Evolutionary conservation across 2,329 filamentous ascomycete genomes (phyloP), one percentile per base, ranked within the genome.

Genomic region (Talaromyces verruculosus): DNA sequence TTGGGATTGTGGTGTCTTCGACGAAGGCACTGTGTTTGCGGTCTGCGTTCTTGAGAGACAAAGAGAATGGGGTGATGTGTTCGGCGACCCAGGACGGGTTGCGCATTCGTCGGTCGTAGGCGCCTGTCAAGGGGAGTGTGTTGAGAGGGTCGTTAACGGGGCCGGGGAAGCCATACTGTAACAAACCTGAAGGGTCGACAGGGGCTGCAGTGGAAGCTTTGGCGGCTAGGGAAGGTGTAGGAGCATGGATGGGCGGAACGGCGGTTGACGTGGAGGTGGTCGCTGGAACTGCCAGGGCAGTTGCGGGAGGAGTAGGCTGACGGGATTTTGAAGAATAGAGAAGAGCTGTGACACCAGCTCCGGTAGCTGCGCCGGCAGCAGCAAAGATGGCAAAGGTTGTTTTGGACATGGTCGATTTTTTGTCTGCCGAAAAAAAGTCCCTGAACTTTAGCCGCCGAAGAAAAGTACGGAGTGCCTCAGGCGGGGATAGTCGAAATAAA

Each of bases 21-120:
- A 88, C 79, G 78, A 99, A 99, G 68, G 81, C 81, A 77, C 89
- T 93, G 84, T 94, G 84, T 78, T 92, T 91, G 74, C 95, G 89
- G 81, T 98, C 93, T 71, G 87, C 95, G 68, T 90, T 88, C 69
- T 88, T 88, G 61, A 84, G 77, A 3, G 89, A 84, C 15, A 99
- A 86, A 0, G 94, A 98, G 41, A 88, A 87, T 1, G 93, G 88
- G 0, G 95, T 99, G 79, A 99, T 97, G 83, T 99, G 95, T 83
- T 99, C 95, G 69, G 90, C 89, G 8, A 93, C 95, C 94, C 94
- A 99, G 77, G 91, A 86, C 35, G 95, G 95, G 80, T 99, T 99
- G 75, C 93, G 88, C 51, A 88, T 90, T 68, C 92, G 89, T 33
- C 95, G 92, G 81, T 99, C 94, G 85, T 90, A 99, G 72, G 91